phyloP scores from a whole-genome alignment of 1,139 yeast genomes.

The Torulaspora globosa region DNA sequence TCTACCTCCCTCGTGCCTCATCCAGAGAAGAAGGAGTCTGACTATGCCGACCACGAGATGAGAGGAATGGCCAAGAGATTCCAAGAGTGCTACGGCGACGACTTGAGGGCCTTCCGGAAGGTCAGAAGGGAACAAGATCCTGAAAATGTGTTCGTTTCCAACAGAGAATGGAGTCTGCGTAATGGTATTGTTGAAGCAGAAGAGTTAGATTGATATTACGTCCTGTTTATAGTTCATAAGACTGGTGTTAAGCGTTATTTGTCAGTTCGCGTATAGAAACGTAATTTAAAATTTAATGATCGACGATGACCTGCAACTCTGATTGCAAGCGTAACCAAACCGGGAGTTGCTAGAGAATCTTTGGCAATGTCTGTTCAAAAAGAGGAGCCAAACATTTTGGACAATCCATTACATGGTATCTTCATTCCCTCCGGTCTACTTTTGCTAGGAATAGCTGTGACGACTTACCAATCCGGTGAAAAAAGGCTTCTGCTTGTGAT shows the following conservation, averaged over 20 bases:
- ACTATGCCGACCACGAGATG: constrained; percentile 65
- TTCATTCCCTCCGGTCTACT: constrained; percentile 63
- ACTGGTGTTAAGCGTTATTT: not conserved
- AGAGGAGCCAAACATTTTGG: constrained; percentile 44
- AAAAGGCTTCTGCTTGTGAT: constrained; percentile 47
- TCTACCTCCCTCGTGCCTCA: constrained; percentile 41
- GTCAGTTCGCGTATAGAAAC: constrained; percentile 3
- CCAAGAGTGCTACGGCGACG: constrained; percentile 77
- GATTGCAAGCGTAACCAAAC: not conserved
- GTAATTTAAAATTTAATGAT: not conserved
- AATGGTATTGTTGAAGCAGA: constrained; percentile 57
- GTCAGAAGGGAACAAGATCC: constrained; percentile 73
- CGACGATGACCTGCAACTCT: not conserved
- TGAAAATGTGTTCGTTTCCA: constrained; percentile 71
- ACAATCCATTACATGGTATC: constrained; percentile 67
- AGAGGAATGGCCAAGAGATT: constrained; percentile 69
- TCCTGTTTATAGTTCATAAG: not conserved
- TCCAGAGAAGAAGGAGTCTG: constrained; percentile 34
- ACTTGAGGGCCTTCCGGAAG: constrained; percentile 54
- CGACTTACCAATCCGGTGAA: constrained; percentile 42
- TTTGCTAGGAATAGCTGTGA: constrained; percentile 56
- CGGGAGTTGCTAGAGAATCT: not conserved
- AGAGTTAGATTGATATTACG: constrained; percentile 5
- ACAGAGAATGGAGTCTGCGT: constrained; percentile 71
- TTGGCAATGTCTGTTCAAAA: constrained; percentile 26